phyloP scores from a whole-genome alignment of 257 asterid species.

The Solanum ahanhuiri region DNA sequence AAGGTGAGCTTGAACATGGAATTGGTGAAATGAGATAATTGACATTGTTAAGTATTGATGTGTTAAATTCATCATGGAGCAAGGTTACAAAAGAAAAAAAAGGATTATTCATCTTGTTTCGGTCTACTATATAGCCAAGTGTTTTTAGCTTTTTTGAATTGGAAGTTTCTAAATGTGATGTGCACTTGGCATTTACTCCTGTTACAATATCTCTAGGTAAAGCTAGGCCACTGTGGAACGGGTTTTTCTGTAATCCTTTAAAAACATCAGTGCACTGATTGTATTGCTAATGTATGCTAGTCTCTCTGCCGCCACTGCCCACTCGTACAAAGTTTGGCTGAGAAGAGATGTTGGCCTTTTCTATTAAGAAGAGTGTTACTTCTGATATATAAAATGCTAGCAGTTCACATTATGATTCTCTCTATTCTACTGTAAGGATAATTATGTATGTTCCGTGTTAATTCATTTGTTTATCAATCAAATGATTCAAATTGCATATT shows the following conservation, averaged over 20 bases:
- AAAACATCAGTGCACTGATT: background rate
- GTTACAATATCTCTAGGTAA: background rate
- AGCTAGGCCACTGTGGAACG: background rate
- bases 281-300: background rate
- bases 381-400: background rate
- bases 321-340: background rate
- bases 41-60: background rate
- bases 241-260: background rate
- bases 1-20: background rate
- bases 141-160: background rate
- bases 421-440: background rate
- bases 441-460: background rate
- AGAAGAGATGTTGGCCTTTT: background rate
- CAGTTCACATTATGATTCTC: background rate
- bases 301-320: background rate
- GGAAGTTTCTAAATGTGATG: background rate
- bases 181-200: background rate
- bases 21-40: background rate
- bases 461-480: background rate
- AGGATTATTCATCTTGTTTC: background rate
- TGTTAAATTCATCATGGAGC: background rate
- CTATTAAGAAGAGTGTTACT: background rate
- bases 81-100: background rate
- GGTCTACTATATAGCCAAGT: background rate
- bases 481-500: conserved; percentile 12